Percentiles rank a stretch among this genome's conserved stretches.
Evolutionary conservation across 805 yeast genomes (phyloP).

Genomic region (Barnettozyma salicaria): DNA sequence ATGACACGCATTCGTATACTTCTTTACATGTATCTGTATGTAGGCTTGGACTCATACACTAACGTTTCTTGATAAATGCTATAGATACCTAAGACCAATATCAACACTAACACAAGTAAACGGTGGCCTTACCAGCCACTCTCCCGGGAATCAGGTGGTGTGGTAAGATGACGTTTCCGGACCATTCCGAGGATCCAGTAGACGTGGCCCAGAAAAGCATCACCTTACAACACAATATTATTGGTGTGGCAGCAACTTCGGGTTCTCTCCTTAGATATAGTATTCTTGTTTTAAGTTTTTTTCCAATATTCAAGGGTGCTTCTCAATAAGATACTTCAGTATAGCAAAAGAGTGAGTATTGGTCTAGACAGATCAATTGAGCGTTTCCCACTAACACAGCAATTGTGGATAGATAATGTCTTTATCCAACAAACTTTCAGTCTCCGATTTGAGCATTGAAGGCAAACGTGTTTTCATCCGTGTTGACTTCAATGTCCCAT

Average conservation of each 20-base stretch:
- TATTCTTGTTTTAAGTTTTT: not conserved
- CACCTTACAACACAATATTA: slow-evolving; percentile 3
- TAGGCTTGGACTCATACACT: no score
- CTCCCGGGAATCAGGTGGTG: slow-evolving; percentile 1
- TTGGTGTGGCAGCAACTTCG: no score
- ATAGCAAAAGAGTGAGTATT: slow-evolving; percentile 4
- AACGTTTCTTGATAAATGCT: no score
- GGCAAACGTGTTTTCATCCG: slow-evolving; percentile 97
- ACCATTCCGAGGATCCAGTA: slow-evolving; percentile 1
- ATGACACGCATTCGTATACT: no score
- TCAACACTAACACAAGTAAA: no score
- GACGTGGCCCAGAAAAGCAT: not conserved
- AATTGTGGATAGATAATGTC: slow-evolving; percentile 53
- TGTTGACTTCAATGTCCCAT: slow-evolving; percentile 93
- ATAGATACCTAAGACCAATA: no score
- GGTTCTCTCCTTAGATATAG: not conserved
- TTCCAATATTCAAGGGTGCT: no score
- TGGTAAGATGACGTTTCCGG: slow-evolving; percentile 4
- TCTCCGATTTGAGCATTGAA: slow-evolving; percentile 79
- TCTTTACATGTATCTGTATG: no score
- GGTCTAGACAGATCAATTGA: not conserved
- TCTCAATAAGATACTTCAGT: slow-evolving; percentile 1
- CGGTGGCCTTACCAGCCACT: not conserved
- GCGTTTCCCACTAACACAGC: not conserved
- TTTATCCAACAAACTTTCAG: slow-evolving; percentile 86